Evolutionary conservation across 306 rosid species (phyloP).

Genomic region (Comarum palustre): DNA sequence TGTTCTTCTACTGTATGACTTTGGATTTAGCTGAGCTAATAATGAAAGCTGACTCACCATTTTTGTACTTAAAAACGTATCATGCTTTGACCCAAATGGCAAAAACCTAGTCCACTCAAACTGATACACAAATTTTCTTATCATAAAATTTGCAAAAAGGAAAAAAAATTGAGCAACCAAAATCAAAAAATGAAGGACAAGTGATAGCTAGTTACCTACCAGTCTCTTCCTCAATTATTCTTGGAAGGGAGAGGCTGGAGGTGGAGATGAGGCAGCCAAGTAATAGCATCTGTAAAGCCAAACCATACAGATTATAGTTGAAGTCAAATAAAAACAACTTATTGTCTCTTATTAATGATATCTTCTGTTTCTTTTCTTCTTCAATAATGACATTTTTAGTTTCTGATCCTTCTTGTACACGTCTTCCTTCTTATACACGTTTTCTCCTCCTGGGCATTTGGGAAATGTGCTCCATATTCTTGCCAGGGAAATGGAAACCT

Average conservation of each 20-base stretch:
- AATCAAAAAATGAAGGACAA: neutral
- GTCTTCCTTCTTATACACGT: conserved; percentile 1
- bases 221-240: conserved; percentile 4
- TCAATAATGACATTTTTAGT: neutral
- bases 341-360: neutral
- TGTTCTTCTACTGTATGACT: neutral
- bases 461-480: neutral
- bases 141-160: neutral
- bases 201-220: neutral
- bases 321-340: neutral
- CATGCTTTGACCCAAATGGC: neutral
- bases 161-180: neutral
- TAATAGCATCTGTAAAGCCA: conserved; percentile 9
- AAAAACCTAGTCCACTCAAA: conserved; percentile 4
- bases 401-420: neutral
- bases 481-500: neutral
- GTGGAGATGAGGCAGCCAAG: neutral
- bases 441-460: neutral
- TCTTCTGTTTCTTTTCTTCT: neutral
- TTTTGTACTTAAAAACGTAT: neutral
- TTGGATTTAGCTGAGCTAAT: neutral
- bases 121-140: conserved; percentile 2
- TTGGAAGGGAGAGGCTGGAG: conserved; percentile 5
- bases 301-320: neutral
- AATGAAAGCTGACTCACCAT: neutral